Evolutionary conservation across 2,329 filamentous ascomycete genomes (phyloP), one percentile per base, ranked within the genome.

Genomic region (Calonectria pseudoturangicola): DNA sequence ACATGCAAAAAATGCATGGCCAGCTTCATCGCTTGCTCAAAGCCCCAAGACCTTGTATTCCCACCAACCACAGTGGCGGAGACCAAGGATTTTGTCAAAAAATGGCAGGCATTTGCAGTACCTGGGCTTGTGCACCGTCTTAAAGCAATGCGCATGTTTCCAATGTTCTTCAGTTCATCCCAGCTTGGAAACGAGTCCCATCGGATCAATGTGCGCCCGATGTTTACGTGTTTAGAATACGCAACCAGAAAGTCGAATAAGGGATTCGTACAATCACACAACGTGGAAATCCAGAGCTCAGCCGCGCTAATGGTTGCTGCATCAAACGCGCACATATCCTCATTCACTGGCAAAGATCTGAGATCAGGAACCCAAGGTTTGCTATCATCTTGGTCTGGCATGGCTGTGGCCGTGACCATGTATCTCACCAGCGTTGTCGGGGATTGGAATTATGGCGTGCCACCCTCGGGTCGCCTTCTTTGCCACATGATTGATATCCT

Each of bases 121-220:
- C 16, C 21, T 4, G 54, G 54, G 10, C 21, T 41, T 21, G n/a
- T 13, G 4, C 33, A n/a, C 1, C 54, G 54, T 10, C 54, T 58
- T 2, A 58, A 58, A 27, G 54, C 54, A 21, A 58, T 58, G 33
- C 54, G 54, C 18, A 39, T 58, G 54, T 58, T 58, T 8, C 54
- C 54, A 27, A 33, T 58, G 5, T 58, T 58, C 30, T 58, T 58
- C 33, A 58, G 13, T 33, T 58, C 54, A 25, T 33, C 4, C 25
- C 54, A 33, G 8, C 54, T 58, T 6, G 54, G 54, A 2, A 58
- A 41, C n/a, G 33, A 58, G 21, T 58, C 54, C 12, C 54, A 36
- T 13, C 33, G 33, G 54, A 58, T 41, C 33, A 58, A 58, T 21
- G 33, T 15, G 13, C 54, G 54, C 54, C 54, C 54, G 12, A 58